A percentile compares a stretch with the other conserved stretches of the same genome.
phyloP scores from a whole-genome alignment of 73 alveolate species.

The Tetrahymena malaccensis region DNA sequence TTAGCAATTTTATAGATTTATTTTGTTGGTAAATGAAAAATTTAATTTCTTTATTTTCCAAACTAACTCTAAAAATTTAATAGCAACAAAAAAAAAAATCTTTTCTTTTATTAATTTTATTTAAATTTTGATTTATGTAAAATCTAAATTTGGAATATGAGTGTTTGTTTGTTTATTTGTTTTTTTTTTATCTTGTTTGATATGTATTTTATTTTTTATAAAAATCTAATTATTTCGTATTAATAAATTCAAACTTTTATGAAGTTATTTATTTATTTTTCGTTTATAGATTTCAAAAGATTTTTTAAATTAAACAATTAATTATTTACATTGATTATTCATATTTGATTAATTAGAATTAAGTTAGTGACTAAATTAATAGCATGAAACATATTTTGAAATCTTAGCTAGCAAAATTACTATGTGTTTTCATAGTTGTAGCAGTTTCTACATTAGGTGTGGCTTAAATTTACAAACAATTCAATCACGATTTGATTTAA shows the following conservation, averaged over 20 bases:
- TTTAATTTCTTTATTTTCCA: too few species aligned
- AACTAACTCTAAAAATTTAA: too few species aligned
- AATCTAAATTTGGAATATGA: background rate
- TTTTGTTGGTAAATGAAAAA: background rate
- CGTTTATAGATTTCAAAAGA: background rate
- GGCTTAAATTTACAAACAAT: background rate
- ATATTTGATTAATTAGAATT: background rate
- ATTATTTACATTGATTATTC: background rate
- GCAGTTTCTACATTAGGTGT: background rate
- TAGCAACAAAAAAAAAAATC: too few species aligned
- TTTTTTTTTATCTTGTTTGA: background rate
- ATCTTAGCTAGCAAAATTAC: background rate
- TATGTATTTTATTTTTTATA: background rate
- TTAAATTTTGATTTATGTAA: background rate
- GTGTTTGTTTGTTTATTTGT: too few species aligned
- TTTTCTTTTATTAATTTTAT: too few species aligned
- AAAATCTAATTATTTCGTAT: background rate
- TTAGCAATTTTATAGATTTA: too few species aligned
- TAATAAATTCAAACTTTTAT: too few species aligned
- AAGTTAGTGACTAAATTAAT: background rate
- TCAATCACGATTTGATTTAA: background rate
- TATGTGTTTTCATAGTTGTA: background rate
- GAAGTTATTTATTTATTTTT: too few species aligned
- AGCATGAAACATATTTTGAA: background rate
- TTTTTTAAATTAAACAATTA: too few species aligned